Base-by-base conservation (phyloP, 108 stramenopile genomes). In the Pseudonitzschia delicatissima region DNA sequence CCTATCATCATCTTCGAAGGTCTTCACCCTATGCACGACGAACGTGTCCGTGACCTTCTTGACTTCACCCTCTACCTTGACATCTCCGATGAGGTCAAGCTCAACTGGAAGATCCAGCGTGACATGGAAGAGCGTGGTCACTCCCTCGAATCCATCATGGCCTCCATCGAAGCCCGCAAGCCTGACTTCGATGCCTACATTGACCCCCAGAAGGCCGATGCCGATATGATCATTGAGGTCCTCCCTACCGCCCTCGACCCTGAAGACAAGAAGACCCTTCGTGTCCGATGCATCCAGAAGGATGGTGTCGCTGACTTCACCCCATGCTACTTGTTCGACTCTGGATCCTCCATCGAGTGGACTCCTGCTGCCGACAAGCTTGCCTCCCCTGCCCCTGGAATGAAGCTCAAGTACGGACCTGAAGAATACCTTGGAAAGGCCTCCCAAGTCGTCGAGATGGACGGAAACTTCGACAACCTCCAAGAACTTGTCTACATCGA, bases 61-160 rank as follows among this genome's bases (percentile, higher is more conserved):
- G 97, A 98, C 89, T 98, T 96, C 88, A 87, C 87, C 50, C 92
- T 98, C 61, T 98, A 98, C 86, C 92, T 98, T 66, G 97, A 98
- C 73, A 98, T 98, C 78, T 90, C 90, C 34, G 85, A 88, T 49
- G 97, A 94, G 51, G 96, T 98, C 81, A 98, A 98, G 87, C 93
- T 95, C 64, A 94, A 96, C 80, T 98, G 97, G 97, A 98, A 98
- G 87, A 96, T 98, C 72, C 97, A 98, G 77, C 90, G 97, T 67
- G 97, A 98, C 77, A 98, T 96, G 95, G 93, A 91, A 67, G 97
- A 98, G 77, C 93, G 97, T 78, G 97, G 97, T 29, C 94, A 95
- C 88, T 92, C 93, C 36, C 81, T 96, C 20, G 97, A 98, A 66
- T 94, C 93, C 68, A 95, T 98, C 85, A 67, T 96, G 82, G 95